A percentile compares a stretch with the other conserved stretches of the same genome.
These are phyloP conservation scores for Craterostigma plantagineum DNA, from an alignment of 257 asterid genomes.

Conservation along the genomic window DNA sequence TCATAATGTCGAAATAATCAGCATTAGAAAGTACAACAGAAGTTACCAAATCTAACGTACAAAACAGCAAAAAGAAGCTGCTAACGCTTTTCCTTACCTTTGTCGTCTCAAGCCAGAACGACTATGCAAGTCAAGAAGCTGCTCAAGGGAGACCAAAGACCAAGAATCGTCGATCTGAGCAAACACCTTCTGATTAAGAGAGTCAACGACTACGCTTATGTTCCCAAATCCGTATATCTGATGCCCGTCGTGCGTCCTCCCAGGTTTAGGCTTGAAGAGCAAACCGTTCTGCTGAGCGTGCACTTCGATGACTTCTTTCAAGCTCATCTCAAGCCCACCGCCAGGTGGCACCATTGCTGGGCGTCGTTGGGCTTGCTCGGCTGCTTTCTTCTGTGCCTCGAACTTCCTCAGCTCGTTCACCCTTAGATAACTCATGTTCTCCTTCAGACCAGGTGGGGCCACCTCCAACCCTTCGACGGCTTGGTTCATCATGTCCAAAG, in stretches of 20 bases:
- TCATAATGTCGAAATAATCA: too few relatives aligned
- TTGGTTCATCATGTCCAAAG: conserved; percentile 69
- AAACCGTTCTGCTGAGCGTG: conserved; percentile 41
- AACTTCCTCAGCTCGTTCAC: conserved; percentile 67
- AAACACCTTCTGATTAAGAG: conserved; percentile 51
- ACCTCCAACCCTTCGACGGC: conserved; percentile 80
- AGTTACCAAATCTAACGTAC: too few relatives aligned
- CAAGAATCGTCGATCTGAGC: conserved; percentile 61
- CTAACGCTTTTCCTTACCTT: too few relatives aligned
- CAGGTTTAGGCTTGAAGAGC: conserved; percentile 54
- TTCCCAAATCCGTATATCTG: conserved; percentile 82
- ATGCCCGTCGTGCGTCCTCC: conserved; percentile 68
- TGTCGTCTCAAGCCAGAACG: conserved; percentile 31
- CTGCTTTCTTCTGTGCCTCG: conserved; percentile 63
- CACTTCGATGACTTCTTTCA: conserved; percentile 36
- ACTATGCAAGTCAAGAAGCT: conserved; percentile 59
- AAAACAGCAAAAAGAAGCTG: too few relatives aligned
- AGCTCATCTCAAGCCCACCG: conserved; percentile 26
- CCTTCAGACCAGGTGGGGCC: conserved; percentile 64
- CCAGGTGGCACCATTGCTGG: conserved; percentile 14
- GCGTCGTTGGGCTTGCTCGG: conserved; percentile 45
- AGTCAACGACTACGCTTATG: conserved; percentile 50
- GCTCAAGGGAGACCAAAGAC: conserved; percentile 57
- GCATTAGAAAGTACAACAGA: too few relatives aligned
- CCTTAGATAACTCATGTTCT: conserved; percentile 51